A percentile compares a stretch with the other conserved stretches of the same genome.
Evolutionary conservation across 2,329 filamentous ascomycete genomes (phyloP).

Genomic region (Claviceps pazoutovae): DNA sequence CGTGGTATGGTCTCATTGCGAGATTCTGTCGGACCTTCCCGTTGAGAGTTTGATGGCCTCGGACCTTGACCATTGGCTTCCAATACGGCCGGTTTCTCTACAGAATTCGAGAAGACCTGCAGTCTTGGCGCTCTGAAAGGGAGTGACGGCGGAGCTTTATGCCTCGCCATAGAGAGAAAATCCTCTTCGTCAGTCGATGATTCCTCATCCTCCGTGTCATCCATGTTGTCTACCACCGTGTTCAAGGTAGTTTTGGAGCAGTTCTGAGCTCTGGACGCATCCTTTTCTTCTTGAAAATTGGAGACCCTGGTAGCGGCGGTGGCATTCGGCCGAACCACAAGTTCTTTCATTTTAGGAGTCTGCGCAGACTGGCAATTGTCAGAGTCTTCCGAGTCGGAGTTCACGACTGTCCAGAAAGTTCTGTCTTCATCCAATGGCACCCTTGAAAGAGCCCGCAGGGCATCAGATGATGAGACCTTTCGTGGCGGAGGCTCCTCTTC

Average conservation of each 20-base stretch:
- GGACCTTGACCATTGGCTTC: neutral
- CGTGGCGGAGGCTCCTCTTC: conserved; percentile 30
- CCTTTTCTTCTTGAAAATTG: neutral
- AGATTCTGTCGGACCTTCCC: neutral
- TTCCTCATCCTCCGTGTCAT: conserved; percentile 13
- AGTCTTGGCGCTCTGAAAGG: neutral
- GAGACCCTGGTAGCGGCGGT: neutral
- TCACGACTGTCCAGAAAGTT: conserved; percentile 38
- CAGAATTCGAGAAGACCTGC: conserved; percentile 13
- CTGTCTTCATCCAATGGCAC: conserved; percentile 32
- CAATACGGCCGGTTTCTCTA: conserved; percentile 4
- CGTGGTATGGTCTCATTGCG: neutral
- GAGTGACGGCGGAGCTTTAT: neutral
- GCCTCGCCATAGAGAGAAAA: conserved; percentile 26
- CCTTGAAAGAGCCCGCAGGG: conserved; percentile 36
- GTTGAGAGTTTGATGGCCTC: neutral
- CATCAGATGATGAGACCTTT: conserved; percentile 42
- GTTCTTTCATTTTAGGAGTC: neutral
- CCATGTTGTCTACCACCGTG: neutral
- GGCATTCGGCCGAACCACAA: neutral
- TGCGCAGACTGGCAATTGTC: neutral
- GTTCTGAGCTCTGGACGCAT: neutral
- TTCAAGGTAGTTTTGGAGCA: neutral
- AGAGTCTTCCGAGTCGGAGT: conserved; percentile 18
- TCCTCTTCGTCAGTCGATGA: conserved; percentile 26